phyloP scores from a whole-genome alignment of 305 asterid genomes.

The Fraxinus floribunda region DNA sequence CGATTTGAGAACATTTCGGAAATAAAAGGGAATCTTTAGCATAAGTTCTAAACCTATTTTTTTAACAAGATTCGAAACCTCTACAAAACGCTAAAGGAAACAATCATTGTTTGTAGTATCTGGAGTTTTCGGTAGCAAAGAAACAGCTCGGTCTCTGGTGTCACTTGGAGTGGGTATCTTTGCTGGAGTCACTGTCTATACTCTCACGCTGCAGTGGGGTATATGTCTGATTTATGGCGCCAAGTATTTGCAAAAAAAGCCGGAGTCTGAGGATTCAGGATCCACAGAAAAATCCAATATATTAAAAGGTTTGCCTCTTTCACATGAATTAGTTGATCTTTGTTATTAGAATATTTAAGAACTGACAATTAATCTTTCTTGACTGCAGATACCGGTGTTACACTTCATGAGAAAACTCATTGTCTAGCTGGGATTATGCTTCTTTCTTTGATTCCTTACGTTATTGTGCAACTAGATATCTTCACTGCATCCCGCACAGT shows the following conservation, averaged over 20 bases:
- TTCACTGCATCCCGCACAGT: slow-evolving; percentile 15
- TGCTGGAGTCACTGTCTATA: slow-evolving; percentile 54
- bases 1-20: no score
- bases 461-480: slow-evolving; percentile 29
- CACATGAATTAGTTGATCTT: background rate
- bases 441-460: slow-evolving; percentile 41
- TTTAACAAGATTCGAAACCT: background rate
- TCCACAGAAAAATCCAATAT: slow-evolving; percentile 21
- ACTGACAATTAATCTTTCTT: background rate
- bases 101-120: slow-evolving; percentile 32
- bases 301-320: slow-evolving; percentile 33
- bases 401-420: slow-evolving; percentile 29
- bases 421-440: slow-evolving; percentile 49
- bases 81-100: background rate
- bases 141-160: slow-evolving; percentile 42
- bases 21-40: no score
- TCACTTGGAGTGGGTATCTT: slow-evolving; percentile 53
- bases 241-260: slow-evolving; percentile 13
- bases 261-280: background rate
- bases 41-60: no score
- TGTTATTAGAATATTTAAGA: background rate
- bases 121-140: slow-evolving; percentile 45
- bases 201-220: slow-evolving; percentile 56
- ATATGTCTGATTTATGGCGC: slow-evolving; percentile 38
- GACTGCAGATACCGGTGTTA: slow-evolving; percentile 22